Evolutionary conservation across 2,329 filamentous ascomycete genomes (phyloP), one percentile per base, ranked within the genome.

Genomic region (Plenodomus lindquistii): DNA sequence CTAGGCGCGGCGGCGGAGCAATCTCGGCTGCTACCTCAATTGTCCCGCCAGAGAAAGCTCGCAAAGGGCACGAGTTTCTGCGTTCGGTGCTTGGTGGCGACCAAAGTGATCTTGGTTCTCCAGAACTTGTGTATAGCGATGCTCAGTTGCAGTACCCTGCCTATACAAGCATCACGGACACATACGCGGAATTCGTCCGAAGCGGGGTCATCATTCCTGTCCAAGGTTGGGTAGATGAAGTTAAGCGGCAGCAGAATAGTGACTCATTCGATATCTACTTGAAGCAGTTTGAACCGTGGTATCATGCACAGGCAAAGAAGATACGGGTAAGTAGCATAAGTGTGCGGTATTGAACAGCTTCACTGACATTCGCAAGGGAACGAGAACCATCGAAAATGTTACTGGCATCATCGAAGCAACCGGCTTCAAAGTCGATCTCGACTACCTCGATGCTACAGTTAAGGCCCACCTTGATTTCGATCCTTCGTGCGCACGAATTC

Each of bases 151-250:
- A 75, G 2, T 71, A 79, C n/a, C 85, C 84, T 1, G 81, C 85
- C 0, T 88, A 85, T 63, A 74, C 91, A 5, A 84, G 85, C 8
- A 81, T 91, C 44, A 88, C 85, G 42, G 86, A 90, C 55, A 81
- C 81, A 50, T 94, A 95, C 62, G 71, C 81, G 21, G 86, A 91
- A 43, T 90, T 90, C 61, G 87, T 91, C 13, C 81, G 88, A 24
- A 83, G 82, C 0, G 84, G 85, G 0, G 20, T 72, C 5, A 75
- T 77, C 29, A 57, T 76, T 5, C 73, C 73, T 4, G 48, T 73
- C 1, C 58, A 63, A 47, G 75, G 75, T 2, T 66, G 73, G 48
- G 74, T 72, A 1, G 50, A 53, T 1, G 50, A 44, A 8, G 42
- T 75, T 13, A 46, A 47, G 35, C 54, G 54, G 16, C 41, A 46